Conservation (phyloP, 768 basidiomycete species). For the Lanmaoa rubissima region DNA sequence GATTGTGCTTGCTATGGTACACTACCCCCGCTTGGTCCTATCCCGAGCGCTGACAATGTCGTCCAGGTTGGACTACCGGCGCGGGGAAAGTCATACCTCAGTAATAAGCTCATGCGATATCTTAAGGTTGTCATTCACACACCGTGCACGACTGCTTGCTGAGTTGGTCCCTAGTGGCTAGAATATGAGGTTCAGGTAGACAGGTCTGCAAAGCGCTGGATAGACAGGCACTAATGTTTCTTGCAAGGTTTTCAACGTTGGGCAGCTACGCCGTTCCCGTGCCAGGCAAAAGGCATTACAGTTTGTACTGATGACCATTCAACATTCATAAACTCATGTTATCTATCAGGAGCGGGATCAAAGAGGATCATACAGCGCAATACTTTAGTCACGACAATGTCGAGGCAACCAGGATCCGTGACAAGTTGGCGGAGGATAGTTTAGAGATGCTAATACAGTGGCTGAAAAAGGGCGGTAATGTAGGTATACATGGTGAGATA, state of each 20-base stretch:
- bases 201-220: neutral
- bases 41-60: neutral
- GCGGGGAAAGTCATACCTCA: slow-evolving; percentile 95
- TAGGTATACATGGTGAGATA: slow-evolving; percentile 88
- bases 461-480: slow-evolving; percentile 94
- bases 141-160: slow-evolving; percentile 2
- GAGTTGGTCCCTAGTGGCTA: slow-evolving; percentile 70
- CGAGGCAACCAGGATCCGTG: slow-evolving; percentile 73
- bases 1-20: slow-evolving; percentile 96
- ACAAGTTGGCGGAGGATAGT: slow-evolving; percentile 85
- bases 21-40: slow-evolving; percentile 7
- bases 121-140: slow-evolving; percentile 60
- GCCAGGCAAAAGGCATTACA: slow-evolving; percentile 77
- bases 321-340: slow-evolving; percentile 3
- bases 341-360: slow-evolving; percentile 63
- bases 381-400: slow-evolving; percentile 89
- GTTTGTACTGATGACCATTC: slow-evolving; percentile 37
- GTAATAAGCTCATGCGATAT: slow-evolving; percentile 97
- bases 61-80: slow-evolving; percentile 93
- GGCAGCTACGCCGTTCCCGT: slow-evolving; percentile 85
- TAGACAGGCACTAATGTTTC: neutral
- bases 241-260: slow-evolving; percentile 92
- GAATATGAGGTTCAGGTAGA: slow-evolving; percentile 94
- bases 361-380: slow-evolving; percentile 85
- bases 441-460: slow-evolving; percentile 93